Percentiles rank a stretch among this genome's conserved stretches.
Conservation (phyloP, 495 filamentous ascomycete species). For the Endocarpon pusillum region DNA sequence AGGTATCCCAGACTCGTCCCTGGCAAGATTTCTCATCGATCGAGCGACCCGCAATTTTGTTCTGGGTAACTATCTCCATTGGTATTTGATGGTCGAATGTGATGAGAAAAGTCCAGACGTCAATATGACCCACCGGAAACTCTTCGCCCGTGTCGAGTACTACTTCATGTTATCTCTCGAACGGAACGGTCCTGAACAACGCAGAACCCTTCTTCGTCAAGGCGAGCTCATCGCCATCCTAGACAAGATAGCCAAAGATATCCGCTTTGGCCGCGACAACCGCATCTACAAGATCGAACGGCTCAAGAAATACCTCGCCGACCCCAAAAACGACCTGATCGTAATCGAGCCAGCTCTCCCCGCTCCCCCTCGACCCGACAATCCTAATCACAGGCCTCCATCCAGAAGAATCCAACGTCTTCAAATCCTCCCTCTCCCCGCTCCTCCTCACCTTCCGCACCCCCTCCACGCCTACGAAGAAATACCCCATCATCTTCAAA, state of each 20-base stretch:
- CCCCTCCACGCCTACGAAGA: constrained; percentile 43
- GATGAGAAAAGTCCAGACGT: constrained; percentile 67
- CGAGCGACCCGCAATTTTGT: constrained; percentile 72
- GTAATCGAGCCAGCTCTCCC: constrained; percentile 74
- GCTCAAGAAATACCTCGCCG: constrained; percentile 64
- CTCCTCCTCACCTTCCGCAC: constrained; percentile 87
- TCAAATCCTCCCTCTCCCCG: constrained; percentile 85
- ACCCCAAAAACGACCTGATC: constrained; percentile 75
- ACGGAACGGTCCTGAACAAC: constrained; percentile 37
- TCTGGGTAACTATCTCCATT: constrained; percentile 87
- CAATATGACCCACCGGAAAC: constrained; percentile 49
- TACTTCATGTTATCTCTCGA: constrained; percentile 84
- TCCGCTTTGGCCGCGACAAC: constrained; percentile 64
- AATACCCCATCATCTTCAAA: constrained; percentile 92
- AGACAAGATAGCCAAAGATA: constrained; percentile 76
- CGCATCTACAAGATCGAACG: constrained; percentile 63
- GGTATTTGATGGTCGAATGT: constrained; percentile 96
- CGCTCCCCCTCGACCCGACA: constrained; percentile 73
- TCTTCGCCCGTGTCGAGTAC: constrained; percentile 83
- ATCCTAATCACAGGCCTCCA: constrained; percentile 60
- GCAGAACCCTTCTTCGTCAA: constrained; percentile 66
- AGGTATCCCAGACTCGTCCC: constrained; percentile 61
- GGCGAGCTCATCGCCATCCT: constrained; percentile 78
- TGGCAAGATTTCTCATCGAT: constrained; percentile 77
- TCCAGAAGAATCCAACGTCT: constrained; percentile 76